phyloP scores from a whole-genome alignment of 495 filamentous ascomycete species.

The Penicillium bialowiezense region DNA sequence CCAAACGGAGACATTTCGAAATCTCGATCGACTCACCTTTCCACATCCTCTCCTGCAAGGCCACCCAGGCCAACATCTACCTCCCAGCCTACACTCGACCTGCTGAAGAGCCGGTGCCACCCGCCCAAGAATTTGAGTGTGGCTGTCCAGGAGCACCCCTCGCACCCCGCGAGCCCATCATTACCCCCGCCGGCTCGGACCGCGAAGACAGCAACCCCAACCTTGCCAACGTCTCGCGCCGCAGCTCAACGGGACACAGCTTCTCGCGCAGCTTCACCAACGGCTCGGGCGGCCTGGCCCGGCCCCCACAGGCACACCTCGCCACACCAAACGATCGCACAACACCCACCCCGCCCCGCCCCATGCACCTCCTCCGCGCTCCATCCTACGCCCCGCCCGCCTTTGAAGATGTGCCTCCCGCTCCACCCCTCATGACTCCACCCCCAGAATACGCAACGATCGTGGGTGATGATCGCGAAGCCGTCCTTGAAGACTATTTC shows the following conservation, averaged over 20 bases:
- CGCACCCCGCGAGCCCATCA: slow-evolving; percentile 36
- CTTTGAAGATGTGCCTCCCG: slow-evolving; percentile 85
- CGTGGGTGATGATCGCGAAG: slow-evolving; percentile 74
- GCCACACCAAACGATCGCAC: slow-evolving; percentile 39
- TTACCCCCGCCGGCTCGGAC: slow-evolving; percentile 32
- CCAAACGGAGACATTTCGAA: slow-evolving; percentile 89
- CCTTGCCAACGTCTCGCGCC: slow-evolving; percentile 12
- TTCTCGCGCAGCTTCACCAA: slow-evolving; percentile 46
- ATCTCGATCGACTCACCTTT: slow-evolving; percentile 99
- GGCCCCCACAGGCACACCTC: slow-evolving; percentile 48
- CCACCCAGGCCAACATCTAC: slow-evolving; percentile 85
- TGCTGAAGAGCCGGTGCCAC: slow-evolving; percentile 43
- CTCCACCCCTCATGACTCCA: slow-evolving; percentile 77
- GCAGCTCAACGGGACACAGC: slow-evolving; percentile 16
- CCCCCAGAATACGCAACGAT: slow-evolving; percentile 86
- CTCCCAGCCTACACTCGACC: slow-evolving; percentile 80
- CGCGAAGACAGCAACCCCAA: slow-evolving; percentile 22
- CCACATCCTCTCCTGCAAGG: slow-evolving; percentile 90
- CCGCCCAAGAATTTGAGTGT: slow-evolving; percentile 59
- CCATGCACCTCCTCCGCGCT: slow-evolving; percentile 84
- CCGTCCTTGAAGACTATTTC: slow-evolving; percentile 86
- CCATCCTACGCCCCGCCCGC: slow-evolving; percentile 90
- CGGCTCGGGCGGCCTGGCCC: slow-evolving; percentile 43
- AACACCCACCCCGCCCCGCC: slow-evolving; percentile 41
- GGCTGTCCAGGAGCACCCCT: slow-evolving; percentile 70